Percentiles rank a stretch among this genome's conserved stretches.
Evolutionary conservation across 495 filamentous ascomycete genomes (phyloP).

Genomic region (Aspergillus affinis): DNA sequence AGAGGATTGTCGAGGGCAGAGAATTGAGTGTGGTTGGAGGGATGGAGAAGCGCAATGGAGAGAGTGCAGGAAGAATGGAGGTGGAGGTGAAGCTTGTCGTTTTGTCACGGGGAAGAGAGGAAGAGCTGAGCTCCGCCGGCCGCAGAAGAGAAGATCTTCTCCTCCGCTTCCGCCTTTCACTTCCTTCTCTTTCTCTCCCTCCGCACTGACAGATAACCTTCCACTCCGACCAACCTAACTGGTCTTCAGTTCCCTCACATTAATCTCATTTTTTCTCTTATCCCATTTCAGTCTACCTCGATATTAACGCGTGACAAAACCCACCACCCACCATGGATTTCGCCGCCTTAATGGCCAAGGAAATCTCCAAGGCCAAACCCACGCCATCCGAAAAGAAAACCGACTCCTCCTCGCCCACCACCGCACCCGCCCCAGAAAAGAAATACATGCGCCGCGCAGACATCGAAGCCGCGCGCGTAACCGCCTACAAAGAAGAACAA

Average conservation of each 20-base stretch:
- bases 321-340: slow-evolving; percentile 74
- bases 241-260: background rate
- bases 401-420: slow-evolving; percentile 16
- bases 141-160: slow-evolving; percentile 2
- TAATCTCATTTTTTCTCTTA: background rate
- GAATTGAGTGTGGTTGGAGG: background rate
- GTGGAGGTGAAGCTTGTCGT: background rate
- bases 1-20: background rate
- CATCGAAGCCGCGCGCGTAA: slow-evolving; percentile 76
- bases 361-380: slow-evolving; percentile 76
- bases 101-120: slow-evolving; percentile 2
- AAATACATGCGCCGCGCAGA: slow-evolving; percentile 90
- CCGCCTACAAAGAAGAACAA: slow-evolving; percentile 80
- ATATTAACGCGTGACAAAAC: too few species aligned
- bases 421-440: slow-evolving; percentile 43
- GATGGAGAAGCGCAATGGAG: background rate
- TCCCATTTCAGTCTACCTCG: too few species aligned
- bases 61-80: background rate
- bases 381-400: slow-evolving; percentile 27
- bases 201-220: background rate
- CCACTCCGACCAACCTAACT: background rate
- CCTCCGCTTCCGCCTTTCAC: background rate
- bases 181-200: background rate
- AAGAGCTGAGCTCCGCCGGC: slow-evolving; percentile 5
- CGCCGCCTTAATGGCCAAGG: slow-evolving; percentile 82